Percentiles rank a stretch among this genome's conserved stretches.
phyloP scores from a whole-genome alignment of 1,284 basidiomycete species.

The Tremellales sp. region DNA sequence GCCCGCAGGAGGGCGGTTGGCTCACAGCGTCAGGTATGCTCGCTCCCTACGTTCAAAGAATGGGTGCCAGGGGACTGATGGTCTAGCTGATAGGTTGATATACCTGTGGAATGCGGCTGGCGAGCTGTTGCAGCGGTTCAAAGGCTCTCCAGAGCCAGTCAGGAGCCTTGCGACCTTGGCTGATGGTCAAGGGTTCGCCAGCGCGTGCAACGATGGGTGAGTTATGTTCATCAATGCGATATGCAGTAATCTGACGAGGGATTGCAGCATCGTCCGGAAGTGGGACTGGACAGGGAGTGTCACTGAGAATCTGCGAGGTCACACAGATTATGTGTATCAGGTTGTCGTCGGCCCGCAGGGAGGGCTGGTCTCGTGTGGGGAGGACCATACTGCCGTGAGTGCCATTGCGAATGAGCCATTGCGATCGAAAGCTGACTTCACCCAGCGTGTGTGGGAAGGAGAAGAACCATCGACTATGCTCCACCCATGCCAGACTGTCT shows the following conservation, averaged over 20 bases:
- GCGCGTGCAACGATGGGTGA: conserved; percentile 44
- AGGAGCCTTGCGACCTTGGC: conserved; percentile 23
- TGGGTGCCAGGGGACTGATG: not conserved
- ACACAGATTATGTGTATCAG: conserved; percentile 34
- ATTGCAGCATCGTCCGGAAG: conserved; percentile 21
- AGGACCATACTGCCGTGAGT: conserved; percentile 35
- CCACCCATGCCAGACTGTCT: conserved; percentile 38
- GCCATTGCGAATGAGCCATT: not conserved
- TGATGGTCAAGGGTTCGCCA: conserved; percentile 19
- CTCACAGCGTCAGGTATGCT: conserved; percentile 18
- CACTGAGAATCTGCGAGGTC: conserved; percentile 13
- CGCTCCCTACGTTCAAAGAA: not conserved
- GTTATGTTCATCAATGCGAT: conserved; percentile 6
- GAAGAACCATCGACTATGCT: conserved; percentile 8
- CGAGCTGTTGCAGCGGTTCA: conserved; percentile 17
- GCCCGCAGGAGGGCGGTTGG: conserved; percentile 16
- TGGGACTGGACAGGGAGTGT: conserved; percentile 21
- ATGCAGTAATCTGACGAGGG: not conserved
- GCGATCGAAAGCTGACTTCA: too few species aligned
- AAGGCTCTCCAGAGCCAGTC: conserved; percentile 31
- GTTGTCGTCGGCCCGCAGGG: conserved; percentile 5
- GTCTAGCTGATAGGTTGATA: conserved; percentile 26
- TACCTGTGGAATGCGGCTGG: conserved; percentile 27
- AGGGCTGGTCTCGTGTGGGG: conserved; percentile 27
- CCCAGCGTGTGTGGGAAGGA: conserved; percentile 10